Base-by-base conservation (phyloP, 208 protist species). In the Tritrichomonas musculus region DNA sequence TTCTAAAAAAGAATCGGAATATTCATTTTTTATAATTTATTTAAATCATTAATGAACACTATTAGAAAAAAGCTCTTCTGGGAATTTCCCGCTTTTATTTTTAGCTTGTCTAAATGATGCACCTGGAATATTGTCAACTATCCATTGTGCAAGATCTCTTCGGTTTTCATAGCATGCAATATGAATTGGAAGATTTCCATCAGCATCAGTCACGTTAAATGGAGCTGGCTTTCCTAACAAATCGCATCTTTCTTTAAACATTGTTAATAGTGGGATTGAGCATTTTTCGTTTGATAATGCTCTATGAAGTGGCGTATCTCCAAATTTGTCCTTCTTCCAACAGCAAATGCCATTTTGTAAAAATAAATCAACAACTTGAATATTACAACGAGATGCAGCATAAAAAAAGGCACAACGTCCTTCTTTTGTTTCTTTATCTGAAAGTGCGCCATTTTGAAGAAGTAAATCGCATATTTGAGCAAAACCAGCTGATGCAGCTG, bases 81-180 rank as follows among this genome's bases (percentile, higher is more conserved):
- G 77, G 39, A 27, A 13, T 57, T 88, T 88, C 47, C 47, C 47
- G 20, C 57, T 47, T 13, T 53, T 8, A 17, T 88, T 88, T 39
- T 53, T n/a, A 22, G 41, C 47, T n/a, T 8, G 57, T 57, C 57
- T 47, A 8, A 57, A 39, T 11, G 41, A 53, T 11, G 27, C 4
- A 33, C 47, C 77, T n/a, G n/a, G n/a, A 57, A 36, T 47, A 39
- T 53, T 47, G 5, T 53, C n/a, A 20, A 44, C 47, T 20, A 88
- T 9, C 77, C 77, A 88, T 41, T 88, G 33, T n/a, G 57, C 47
- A 2, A 88, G 4, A 33, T 88, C 77, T 57, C 4, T 1, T 30
- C 77, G 47, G 44, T 88, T 88, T 50, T 88, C 77, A 88, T 88
- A 88, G 30, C 77, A 88, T 55, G 77, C 77, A 8, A 88, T 13